These are phyloP conservation scores for Gracilaria domingensis DNA, from an alignment of 23 red algal species.

Conservation along the genomic window DNA sequence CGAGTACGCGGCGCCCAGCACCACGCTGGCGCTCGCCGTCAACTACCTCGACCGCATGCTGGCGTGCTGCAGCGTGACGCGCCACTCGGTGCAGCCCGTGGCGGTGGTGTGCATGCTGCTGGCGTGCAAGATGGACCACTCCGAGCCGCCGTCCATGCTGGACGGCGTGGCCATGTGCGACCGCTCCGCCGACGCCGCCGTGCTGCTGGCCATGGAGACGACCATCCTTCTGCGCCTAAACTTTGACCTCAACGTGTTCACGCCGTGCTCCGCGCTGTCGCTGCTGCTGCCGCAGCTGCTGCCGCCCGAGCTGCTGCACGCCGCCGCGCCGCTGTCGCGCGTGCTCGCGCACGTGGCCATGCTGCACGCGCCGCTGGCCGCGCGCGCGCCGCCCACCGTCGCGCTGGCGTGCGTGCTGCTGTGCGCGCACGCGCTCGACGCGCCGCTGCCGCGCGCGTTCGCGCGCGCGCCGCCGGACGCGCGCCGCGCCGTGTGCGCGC, in stretches of 20 bases:
- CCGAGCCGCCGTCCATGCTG: not conserved
- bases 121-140: slow-evolving; percentile 55
- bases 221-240: slow-evolving; percentile 12
- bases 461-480: not conserved
- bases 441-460: not conserved
- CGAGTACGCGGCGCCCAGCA: not conserved
- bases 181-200: not conserved
- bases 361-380: not conserved
- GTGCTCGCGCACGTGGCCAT: slow-evolving; percentile 30
- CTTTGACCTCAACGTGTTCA: slow-evolving; percentile 27
- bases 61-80: not conserved
- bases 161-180: slow-evolving; percentile 54
- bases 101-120: slow-evolving; percentile 46
- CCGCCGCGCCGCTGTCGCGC: not conserved
- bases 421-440: not conserved
- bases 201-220: slow-evolving; percentile 8
- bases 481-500: not conserved
- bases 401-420: slow-evolving; percentile 11
- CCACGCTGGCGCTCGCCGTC: slow-evolving; percentile 19
- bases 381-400: not conserved
- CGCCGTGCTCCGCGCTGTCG: not conserved
- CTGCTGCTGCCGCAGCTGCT: not conserved
- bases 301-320: not conserved
- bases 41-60: slow-evolving; percentile 36
- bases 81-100: slow-evolving; percentile 15